phyloP scores from a whole-genome alignment of 495 filamentous ascomycete species.

The Daldinia vernicosa region DNA sequence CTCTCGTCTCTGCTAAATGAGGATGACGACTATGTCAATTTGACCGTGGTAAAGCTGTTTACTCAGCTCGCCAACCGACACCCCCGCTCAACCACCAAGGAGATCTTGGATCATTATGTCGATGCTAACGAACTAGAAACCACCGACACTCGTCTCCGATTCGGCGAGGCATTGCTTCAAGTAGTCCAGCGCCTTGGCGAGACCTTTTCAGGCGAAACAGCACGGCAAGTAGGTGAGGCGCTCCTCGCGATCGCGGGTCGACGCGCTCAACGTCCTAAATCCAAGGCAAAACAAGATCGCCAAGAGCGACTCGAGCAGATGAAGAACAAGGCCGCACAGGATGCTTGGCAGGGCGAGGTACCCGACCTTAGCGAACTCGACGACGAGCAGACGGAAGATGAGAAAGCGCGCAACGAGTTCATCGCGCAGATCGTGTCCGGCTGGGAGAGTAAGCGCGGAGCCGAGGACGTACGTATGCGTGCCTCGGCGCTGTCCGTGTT shows the following conservation, averaged over 20 bases:
- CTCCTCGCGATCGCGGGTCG: slow-evolving; percentile 74
- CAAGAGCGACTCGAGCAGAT: slow-evolving; percentile 56
- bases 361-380: slow-evolving; percentile 58
- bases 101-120: slow-evolving; percentile 74
- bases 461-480: slow-evolving; percentile 80
- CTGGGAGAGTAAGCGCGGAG: slow-evolving; percentile 73
- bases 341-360: slow-evolving; percentile 63
- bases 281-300: slow-evolving; percentile 60
- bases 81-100: slow-evolving; percentile 69
- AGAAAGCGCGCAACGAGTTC: slow-evolving; percentile 60
- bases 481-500: slow-evolving; percentile 82
- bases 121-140: slow-evolving; percentile 66
- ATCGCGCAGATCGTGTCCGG: slow-evolving; percentile 73
- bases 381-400: slow-evolving; percentile 57
- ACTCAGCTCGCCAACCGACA: slow-evolving; percentile 71
- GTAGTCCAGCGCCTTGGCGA: slow-evolving; percentile 73
- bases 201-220: slow-evolving; percentile 66
- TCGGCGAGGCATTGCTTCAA: slow-evolving; percentile 76
- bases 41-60: slow-evolving; percentile 74
- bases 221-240: slow-evolving; percentile 65
- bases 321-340: slow-evolving; percentile 60
- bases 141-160: slow-evolving; percentile 73
- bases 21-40: slow-evolving; percentile 77
- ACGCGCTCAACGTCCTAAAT: slow-evolving; percentile 64
- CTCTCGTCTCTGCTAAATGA: slow-evolving; percentile 73